Base-by-base conservation (phyloP, 805 yeast genomes). In the Debaryomyces maramus region DNA sequence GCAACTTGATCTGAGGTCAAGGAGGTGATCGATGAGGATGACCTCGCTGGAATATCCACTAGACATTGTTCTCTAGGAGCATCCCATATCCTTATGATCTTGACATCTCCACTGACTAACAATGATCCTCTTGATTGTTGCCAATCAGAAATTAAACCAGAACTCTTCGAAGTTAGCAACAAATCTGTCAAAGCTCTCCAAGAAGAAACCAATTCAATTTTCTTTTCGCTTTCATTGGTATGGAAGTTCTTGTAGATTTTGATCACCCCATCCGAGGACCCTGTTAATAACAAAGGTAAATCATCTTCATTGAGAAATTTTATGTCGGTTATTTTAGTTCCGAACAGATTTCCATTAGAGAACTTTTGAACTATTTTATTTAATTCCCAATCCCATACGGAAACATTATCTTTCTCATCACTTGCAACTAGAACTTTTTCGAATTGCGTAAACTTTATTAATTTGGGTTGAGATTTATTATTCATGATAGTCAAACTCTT, bases 1-100 rank as follows among this genome's bases (percentile, higher is more conserved):
- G 96, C 88, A 7, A 93, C 91, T 56, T 91, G 97, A 57, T 93
- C 99, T 0, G 97, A 88, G 0, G 98, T 90, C 38, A 93, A 67
- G 0, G 95, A 75, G 0, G 96, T 85, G 36, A 93, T 84, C n/a
- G 91, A 81, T 14, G 91, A 81, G 0, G 95, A 81, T 0, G 96
- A 87, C 41, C 97, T 75, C 0, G 95, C 95, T 0, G 98, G 97
- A 36, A 93, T 84, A 53, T 89, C 97, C 13, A 80, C 78, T 34
- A 87, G 73, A 55, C 96, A 85, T 37, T 85, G 72, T 56, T 93
- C 99, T 24, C 97, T 72, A 9, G 96, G 93, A 0, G 98, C 98
- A 64, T 93, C 98, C 99, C 99, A 93, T 1, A 90, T 72, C 41
- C 96, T 72, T 40, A 93, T 88, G 17, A 89, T 82, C 52, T 90